Conservation (phyloP, 2,329 filamentous ascomycete species). For the Fusarium equiseti region DNA sequence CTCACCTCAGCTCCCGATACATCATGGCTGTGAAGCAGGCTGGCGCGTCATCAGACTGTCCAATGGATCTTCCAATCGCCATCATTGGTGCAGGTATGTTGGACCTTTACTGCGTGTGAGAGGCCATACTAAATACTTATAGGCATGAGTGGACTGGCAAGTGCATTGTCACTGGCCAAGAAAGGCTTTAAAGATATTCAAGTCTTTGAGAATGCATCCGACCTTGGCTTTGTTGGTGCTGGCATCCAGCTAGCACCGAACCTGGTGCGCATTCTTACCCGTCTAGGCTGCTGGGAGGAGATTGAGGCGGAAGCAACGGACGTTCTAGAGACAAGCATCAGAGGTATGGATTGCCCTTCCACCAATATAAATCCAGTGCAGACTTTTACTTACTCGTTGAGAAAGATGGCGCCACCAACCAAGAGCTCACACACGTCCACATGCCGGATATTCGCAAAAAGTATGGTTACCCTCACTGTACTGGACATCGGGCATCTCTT, state of each 20-base stretch:
- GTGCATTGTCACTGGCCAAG: slow-evolving; percentile 79
- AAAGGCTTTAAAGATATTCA: slow-evolving; percentile 80
- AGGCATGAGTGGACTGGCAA: slow-evolving; percentile 84
- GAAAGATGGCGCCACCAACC: slow-evolving; percentile 73
- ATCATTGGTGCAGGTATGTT: not conserved
- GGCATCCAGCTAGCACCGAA: slow-evolving; percentile 88
- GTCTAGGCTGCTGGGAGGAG: slow-evolving; percentile 82
- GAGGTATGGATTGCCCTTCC: slow-evolving; percentile 47
- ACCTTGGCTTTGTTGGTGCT: slow-evolving; percentile 84
- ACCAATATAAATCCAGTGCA: not conserved
- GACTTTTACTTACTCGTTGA: not conserved
- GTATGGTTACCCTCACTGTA: slow-evolving; percentile 83
- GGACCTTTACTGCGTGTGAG: not conserved
- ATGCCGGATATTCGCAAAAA: slow-evolving; percentile 74
- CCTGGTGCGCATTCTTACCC: slow-evolving; percentile 80
- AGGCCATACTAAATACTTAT: not conserved
- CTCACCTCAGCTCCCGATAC: not conserved
- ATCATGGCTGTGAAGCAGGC: not conserved
- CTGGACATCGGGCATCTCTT: slow-evolving; percentile 80
- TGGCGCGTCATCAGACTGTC: not conserved
- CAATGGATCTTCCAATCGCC: not conserved
- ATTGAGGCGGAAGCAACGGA: slow-evolving; percentile 78
- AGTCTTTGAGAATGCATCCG: slow-evolving; percentile 79
- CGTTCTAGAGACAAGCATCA: slow-evolving; percentile 78
- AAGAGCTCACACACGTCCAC: slow-evolving; percentile 77